These are phyloP conservation scores for Hapsidospora chrysogenum DNA, from an alignment of 495 filamentous ascomycete genomes.

Conservation along the genomic window DNA sequence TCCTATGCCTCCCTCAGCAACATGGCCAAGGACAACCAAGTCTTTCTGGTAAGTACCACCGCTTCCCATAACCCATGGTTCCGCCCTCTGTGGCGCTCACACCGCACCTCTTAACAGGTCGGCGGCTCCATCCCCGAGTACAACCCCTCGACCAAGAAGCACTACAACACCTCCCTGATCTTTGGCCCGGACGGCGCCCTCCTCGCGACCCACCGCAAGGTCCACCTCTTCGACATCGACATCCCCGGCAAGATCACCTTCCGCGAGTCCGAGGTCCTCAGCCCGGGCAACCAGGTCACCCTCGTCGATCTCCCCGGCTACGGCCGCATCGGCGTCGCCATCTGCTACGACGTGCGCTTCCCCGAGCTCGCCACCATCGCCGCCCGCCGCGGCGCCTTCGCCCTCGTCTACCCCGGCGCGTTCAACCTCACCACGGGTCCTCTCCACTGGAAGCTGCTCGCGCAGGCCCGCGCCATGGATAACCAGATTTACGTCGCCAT, in stretches of 20 bases:
- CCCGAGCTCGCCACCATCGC: slow-evolving; percentile 87
- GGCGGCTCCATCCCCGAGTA: slow-evolving; percentile 89
- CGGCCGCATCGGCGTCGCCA: slow-evolving; percentile 68
- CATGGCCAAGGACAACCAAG: not conserved
- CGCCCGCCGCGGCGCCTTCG: slow-evolving; percentile 54
- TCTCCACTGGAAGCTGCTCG: slow-evolving; percentile 78
- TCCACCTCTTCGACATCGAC: slow-evolving; percentile 98
- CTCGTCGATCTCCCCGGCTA: slow-evolving; percentile 73
- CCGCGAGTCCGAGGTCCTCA: slow-evolving; percentile 75
- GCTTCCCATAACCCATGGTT: slow-evolving; percentile 68
- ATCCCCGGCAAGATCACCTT: slow-evolving; percentile 92
- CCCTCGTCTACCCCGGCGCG: slow-evolving; percentile 81
- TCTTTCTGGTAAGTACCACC: too few species aligned
- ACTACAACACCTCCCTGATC: slow-evolving; percentile 81
- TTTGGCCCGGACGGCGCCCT: slow-evolving; percentile 63
- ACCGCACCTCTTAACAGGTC: slow-evolving; percentile 61
- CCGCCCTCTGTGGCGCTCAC: slow-evolving; percentile 66
- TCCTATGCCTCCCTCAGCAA: not conserved
- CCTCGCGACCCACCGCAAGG: slow-evolving; percentile 79
- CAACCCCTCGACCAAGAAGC: slow-evolving; percentile 33
- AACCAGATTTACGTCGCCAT: slow-evolving; percentile 91
- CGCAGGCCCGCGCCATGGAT: slow-evolving; percentile 71
- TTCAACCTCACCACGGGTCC: slow-evolving; percentile 90
- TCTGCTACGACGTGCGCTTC: slow-evolving; percentile 97
- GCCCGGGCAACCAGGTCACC: slow-evolving; percentile 64